These are phyloP conservation scores for Phialophora expanda DNA, from an alignment of 2,329 filamentous ascomycete species.

Conservation along the genomic window DNA sequence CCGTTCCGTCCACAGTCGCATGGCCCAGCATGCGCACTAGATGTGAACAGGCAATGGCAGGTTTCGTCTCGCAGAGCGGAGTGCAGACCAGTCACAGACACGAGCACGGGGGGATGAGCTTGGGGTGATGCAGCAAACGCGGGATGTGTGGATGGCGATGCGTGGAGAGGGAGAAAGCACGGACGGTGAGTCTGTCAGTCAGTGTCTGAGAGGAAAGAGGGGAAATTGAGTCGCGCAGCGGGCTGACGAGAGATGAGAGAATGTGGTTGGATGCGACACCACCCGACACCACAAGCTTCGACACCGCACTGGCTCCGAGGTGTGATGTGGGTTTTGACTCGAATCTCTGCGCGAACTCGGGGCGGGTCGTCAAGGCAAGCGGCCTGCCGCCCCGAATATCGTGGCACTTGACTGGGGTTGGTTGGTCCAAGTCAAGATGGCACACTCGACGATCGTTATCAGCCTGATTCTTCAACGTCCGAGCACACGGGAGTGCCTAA, in stretches of 20 bases:
- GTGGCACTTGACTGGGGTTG: slow-evolving; percentile 9
- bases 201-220: slow-evolving; percentile 8
- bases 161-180: slow-evolving; percentile 15
- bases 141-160: slow-evolving; percentile 28
- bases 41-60: slow-evolving; percentile 28
- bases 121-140: slow-evolving; percentile 26
- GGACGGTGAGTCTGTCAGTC: slow-evolving; percentile 11
- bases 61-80: slow-evolving; percentile 24
- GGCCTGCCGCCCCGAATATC: slow-evolving; percentile 1
- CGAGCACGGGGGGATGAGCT: slow-evolving; percentile 18
- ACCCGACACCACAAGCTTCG: neutral
- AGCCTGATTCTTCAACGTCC: neutral
- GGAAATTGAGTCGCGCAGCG: slow-evolving; percentile 6
- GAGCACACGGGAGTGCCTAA: neutral
- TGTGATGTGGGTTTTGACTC: slow-evolving; percentile 7
- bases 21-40: slow-evolving; percentile 26
- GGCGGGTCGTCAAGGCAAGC: slow-evolving; percentile 5
- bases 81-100: slow-evolving; percentile 27
- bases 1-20: slow-evolving; percentile 17
- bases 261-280: slow-evolving; percentile 2
- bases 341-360: slow-evolving; percentile 10
- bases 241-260: slow-evolving; percentile 6
- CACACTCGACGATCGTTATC: neutral
- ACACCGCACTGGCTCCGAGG: neutral
- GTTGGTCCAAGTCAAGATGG: neutral